A percentile compares a stretch with the other conserved stretches of the same genome.
phyloP scores from a whole-genome alignment of 495 filamentous ascomycete species.

The Hyaloscypha variabilis region DNA sequence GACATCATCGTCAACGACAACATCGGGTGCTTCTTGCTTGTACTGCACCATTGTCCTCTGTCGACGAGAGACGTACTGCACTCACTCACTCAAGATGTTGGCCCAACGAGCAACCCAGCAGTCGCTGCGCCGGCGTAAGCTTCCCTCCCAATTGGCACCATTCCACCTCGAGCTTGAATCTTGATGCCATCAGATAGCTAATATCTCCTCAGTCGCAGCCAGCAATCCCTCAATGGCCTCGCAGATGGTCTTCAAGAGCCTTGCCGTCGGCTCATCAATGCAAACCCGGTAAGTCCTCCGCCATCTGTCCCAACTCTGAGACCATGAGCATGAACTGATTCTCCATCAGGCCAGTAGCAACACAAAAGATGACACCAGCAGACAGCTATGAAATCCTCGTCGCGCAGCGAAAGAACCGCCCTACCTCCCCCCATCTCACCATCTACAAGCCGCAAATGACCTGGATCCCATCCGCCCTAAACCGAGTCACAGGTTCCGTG shows the following conservation, averaged over 20 bases:
- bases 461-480: conserved; percentile 72
- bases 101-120: conserved; percentile 67
- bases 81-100: conserved; percentile 58
- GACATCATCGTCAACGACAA: conserved; percentile 26
- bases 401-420: conserved; percentile 81
- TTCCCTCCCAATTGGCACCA: conserved; percentile 42
- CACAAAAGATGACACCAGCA: conserved; percentile 56
- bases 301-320: conserved; percentile 4
- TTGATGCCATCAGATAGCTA: conserved; percentile 41
- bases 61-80: conserved; percentile 15
- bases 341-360: conserved; percentile 54
- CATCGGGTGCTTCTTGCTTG: conserved; percentile 13
- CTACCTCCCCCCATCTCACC: conserved; percentile 82
- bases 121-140: conserved; percentile 70
- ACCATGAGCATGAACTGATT: conserved; percentile 26
- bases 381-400: conserved; percentile 75
- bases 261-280: conserved; percentile 32
- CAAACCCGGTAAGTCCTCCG: conserved; percentile 54
- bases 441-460: conserved; percentile 92
- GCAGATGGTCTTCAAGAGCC: conserved; percentile 25
- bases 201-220: conserved; percentile 26
- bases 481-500: conserved; percentile 78
- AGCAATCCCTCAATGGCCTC: conserved; percentile 25
- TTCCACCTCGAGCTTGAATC: conserved; percentile 45
- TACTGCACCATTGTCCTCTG: conserved; percentile 15